phyloP scores from a whole-genome alignment of 352 stramenopile species.

The Bremia lactucae region DNA sequence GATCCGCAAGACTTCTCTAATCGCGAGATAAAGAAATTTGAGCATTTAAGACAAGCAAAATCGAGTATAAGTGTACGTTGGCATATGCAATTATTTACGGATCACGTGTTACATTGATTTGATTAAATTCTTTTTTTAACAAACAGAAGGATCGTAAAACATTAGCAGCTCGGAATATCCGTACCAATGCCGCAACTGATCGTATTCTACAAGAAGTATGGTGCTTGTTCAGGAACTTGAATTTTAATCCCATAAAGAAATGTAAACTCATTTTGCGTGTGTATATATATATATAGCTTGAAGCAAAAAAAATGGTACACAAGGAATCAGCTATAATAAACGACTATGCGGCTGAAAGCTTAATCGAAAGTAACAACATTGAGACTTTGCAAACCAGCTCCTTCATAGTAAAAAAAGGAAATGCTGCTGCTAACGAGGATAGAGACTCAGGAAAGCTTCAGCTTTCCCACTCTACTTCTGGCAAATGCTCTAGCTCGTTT shows the following conservation, averaged over 20 bases:
- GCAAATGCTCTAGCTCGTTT: conserved; percentile 87
- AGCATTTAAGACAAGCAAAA: conserved; percentile 83
- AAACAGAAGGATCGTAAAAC: conserved; percentile 9
- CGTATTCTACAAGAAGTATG: conserved; percentile 69
- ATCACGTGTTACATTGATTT: too few relatives aligned
- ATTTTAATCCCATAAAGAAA: too few relatives aligned
- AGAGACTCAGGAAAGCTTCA: conserved; percentile 25
- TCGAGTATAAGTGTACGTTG: conserved; percentile 25
- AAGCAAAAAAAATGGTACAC: conserved; percentile 50
- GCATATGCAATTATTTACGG: background rate
- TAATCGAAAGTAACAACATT: conserved; percentile 71
- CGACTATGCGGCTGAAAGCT: conserved; percentile 35
- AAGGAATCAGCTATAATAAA: conserved; percentile 62
- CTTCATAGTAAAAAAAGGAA: conserved; percentile 19
- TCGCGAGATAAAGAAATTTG: conserved; percentile 96
- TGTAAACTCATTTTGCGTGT: too few relatives aligned
- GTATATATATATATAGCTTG: conserved; percentile 29
- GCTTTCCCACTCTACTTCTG: conserved; percentile 84
- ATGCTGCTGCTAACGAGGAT: conserved; percentile 5
- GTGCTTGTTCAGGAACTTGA: too few relatives aligned
- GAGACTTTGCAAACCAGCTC: conserved; percentile 56
- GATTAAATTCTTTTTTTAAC: too few relatives aligned
- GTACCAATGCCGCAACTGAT: conserved; percentile 72
- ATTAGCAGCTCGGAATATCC: conserved; percentile 43
- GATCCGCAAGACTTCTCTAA: conserved; percentile 87